A percentile compares a stretch with the other conserved stretches of the same genome.
These are phyloP conservation scores for Phytophthora ramorum DNA, from an alignment of 352 stramenopile species.

Conservation along the genomic window DNA sequence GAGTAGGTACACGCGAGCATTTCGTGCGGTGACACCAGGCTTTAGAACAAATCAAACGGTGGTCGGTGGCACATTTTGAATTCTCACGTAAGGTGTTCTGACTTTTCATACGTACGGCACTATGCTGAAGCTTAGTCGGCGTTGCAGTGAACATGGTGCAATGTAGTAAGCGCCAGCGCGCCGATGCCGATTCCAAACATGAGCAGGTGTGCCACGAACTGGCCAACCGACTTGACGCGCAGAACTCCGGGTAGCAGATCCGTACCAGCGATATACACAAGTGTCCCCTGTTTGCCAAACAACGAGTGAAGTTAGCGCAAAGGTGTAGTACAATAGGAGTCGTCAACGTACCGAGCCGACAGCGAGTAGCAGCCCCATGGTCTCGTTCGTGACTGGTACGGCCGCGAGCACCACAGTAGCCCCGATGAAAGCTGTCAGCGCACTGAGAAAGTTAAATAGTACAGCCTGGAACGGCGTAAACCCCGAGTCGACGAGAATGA, in stretches of 20 bases:
- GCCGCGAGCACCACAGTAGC: slow-evolving; percentile 64
- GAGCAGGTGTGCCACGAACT: slow-evolving; percentile 46
- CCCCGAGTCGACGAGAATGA: slow-evolving; percentile 80
- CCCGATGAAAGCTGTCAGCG: slow-evolving; percentile 80
- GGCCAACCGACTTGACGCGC: slow-evolving; percentile 47
- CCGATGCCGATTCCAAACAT: slow-evolving; percentile 74
- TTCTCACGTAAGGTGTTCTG: too few species aligned
- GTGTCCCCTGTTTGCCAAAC: slow-evolving; percentile 41
- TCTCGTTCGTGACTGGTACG: slow-evolving; percentile 59
- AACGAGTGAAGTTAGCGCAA: slow-evolving; percentile 3
- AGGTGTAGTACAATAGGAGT: slow-evolving; percentile 1
- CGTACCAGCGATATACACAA: slow-evolving; percentile 74
- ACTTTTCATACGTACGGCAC: too few species aligned
- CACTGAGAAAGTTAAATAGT: slow-evolving; percentile 85
- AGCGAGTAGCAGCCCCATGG: slow-evolving; percentile 76
- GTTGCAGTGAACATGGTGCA: slow-evolving; percentile 91
- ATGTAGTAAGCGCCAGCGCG: slow-evolving; percentile 81
- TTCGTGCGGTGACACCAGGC: too few species aligned
- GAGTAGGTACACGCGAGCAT: too few species aligned
- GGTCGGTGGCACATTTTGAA: too few species aligned
- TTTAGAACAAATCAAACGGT: too few species aligned
- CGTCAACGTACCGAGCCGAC: slow-evolving; percentile 69
- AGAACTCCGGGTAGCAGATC: slow-evolving; percentile 70
- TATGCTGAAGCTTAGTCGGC: slow-evolving; percentile 20
- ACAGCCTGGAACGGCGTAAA: slow-evolving; percentile 70